These are phyloP conservation scores for Cardamine resedifolia DNA, from an alignment of 345 rosid species.

Conservation along the genomic window DNA sequence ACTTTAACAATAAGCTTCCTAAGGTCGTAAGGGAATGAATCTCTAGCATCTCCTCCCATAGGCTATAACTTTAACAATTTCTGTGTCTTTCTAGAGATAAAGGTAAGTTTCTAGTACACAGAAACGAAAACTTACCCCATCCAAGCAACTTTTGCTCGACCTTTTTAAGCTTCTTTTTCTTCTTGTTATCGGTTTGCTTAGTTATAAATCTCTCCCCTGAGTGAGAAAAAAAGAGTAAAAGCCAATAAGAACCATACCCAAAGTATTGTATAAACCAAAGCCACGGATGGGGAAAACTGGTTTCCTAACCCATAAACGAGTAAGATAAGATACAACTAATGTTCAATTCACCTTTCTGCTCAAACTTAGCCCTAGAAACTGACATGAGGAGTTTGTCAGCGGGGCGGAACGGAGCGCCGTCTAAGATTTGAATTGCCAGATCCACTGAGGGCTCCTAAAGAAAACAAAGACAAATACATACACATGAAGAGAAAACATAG, in stretches of 20 bases:
- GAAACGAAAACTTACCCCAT: constrained; percentile 66
- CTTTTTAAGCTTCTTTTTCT: constrained; percentile 89
- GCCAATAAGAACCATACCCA: constrained; percentile 9
- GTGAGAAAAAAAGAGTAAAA: constrained; percentile 26
- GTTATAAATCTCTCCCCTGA: constrained; percentile 84
- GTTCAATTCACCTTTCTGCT: constrained; percentile 76
- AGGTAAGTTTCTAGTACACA: constrained; percentile 7
- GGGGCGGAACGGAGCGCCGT: constrained; percentile 87
- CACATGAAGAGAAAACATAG: constrained; percentile 14
- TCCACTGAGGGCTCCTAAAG: constrained; percentile 94
- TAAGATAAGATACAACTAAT: constrained; percentile 11
- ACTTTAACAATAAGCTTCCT: not conserved
- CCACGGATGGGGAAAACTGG: constrained; percentile 20
- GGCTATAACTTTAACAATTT: not conserved
- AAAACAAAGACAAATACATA: constrained; percentile 20
- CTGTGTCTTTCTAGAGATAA: not conserved
- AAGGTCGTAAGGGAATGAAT: not conserved
- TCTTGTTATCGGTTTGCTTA: constrained; percentile 76
- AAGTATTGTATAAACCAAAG: constrained; percentile 1
- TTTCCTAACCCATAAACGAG: not conserved
- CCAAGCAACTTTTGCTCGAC: constrained; percentile 94
- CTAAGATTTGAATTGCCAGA: constrained; percentile 86
- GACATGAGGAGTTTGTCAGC: constrained; percentile 77
- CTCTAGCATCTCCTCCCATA: constrained; percentile 12
- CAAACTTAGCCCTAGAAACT: constrained; percentile 79